Base-by-base conservation (phyloP, 2,329 filamentous ascomycete genomes). In the Cladosporium sp. region DNA sequence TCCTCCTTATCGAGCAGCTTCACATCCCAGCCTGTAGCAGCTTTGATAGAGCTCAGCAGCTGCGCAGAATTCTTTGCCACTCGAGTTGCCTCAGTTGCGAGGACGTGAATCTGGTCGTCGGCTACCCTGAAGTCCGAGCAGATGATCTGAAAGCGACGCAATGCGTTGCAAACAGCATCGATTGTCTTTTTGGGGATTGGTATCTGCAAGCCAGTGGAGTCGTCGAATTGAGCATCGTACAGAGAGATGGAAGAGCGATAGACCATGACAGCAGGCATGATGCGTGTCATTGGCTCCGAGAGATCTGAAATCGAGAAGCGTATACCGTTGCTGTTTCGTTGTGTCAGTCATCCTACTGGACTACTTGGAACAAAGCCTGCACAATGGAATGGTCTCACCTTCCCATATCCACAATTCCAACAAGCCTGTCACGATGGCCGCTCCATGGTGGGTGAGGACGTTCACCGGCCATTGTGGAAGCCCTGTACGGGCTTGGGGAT, bases 41-140 rank as follows among this genome's bases (percentile, higher is more conserved):
- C 66, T 43, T 77, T 74, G 32, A 50, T 50, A 9, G 48, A 18
- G 55, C 95, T 89, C 22, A 78, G 77, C 57, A 96, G 90, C 31
- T 78, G 76, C 14, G 74, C 74, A 1, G 84, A 83, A 63, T 95
- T 96, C 54, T 79, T 70, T 7, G 91, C 89, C 18, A 83, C 87
- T 41, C 91, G 83, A 66, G 91, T 93, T 3, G 91, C 91, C 69
- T 95, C 90, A 0, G 91, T 96, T 19, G 90, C 91, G 41, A 96
- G 81, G 10, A 95, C 80, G 22, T 81, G 79, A 55, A 92, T 80
- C 58, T 90, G 83, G 11, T 56, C 28, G 0, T 74, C 65, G 0
- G 81, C 81, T 0, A 95, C 88, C n/a, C 77, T 76, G 64, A 88
- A 89, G 54, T 84, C 80, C 50, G 76, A 66, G 54, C 89, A 92